Base-by-base conservation (phyloP, 805 yeast genomes). In the Myxozyma geophila region DNA sequence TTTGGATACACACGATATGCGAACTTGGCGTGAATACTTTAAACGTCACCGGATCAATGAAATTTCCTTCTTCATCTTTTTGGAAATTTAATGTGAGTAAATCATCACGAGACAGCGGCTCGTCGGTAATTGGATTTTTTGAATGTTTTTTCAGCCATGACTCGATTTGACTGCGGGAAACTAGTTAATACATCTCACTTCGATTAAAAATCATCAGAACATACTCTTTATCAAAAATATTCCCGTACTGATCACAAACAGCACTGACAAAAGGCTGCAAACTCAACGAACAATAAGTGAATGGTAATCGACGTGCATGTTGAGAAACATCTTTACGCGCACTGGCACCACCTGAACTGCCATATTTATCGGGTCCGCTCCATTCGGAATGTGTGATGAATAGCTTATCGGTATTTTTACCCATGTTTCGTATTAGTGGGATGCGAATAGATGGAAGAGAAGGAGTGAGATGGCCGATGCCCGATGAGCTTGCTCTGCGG, bases 301-400 rank as follows among this genome's bases (percentile, higher is more conserved):
- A 75, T 19, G 77, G 75, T 48, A 70, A 62, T 23, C 54, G 66
- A 37, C 50, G 67, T 19, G 40, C 58, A 64, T 28, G 47, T 28
- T 35, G 59, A 10, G 54, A 40, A 28, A 51, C 54, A 35, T 39
- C 59, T 56, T 23, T 58, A 46, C 19, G 50, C 17, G 60, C 49
- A 47, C 62, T 33, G 23, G 63, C 63, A 10, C 75, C 76, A 10
- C 74, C 71, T 7, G 75, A 67, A 1, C 73, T 74, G 17, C 71
- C 54, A 58, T 73, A 71, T 28, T 67, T 58, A 35, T 64, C 74
- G 3, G 72, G 73, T 0, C 67, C 67, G 15, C 70, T 69, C 76
- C 76, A 74, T 68, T 75, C 78, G 4, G 76, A 72, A 36, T 74
- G 77, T 10, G 78, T 76, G 17, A 75, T 71, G 62, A 68, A 75